Percentiles rank a stretch among this genome's conserved stretches.
phyloP scores from a whole-genome alignment of 2,329 filamentous ascomycete genomes.

The Alternaria atra region DNA sequence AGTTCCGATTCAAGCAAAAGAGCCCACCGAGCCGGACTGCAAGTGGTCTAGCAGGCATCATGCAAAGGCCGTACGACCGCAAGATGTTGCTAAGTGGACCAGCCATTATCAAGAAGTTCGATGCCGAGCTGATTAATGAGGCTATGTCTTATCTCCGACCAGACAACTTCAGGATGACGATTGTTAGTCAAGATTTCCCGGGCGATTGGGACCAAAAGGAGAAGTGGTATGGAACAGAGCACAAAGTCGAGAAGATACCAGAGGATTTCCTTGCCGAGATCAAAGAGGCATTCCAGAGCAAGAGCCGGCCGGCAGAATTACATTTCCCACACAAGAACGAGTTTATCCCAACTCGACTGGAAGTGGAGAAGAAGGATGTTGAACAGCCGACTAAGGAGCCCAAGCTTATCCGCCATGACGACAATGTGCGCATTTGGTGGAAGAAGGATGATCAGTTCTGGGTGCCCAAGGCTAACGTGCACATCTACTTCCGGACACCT shows the following conservation, averaged over 20 bases:
- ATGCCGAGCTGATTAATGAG: conserved; percentile 76
- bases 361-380: conserved; percentile 95
- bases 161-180: conserved; percentile 86
- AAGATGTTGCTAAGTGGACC: conserved; percentile 88
- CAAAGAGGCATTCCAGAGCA: conserved; percentile 67
- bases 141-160: conserved; percentile 78
- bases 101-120: conserved; percentile 79
- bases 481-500: conserved; percentile 81
- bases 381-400: conserved; percentile 76
- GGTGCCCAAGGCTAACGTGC: conserved; percentile 92
- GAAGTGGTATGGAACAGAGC: conserved; percentile 98
- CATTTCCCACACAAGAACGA: conserved; percentile 93
- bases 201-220: conserved; percentile 88
- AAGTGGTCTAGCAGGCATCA: conserved; percentile 81
- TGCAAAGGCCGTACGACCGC: conserved; percentile 89
- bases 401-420: conserved; percentile 84
- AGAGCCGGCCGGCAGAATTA: conserved; percentile 72
- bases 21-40: conserved; percentile 88
- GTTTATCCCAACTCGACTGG: conserved; percentile 91
- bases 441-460: conserved; percentile 99
- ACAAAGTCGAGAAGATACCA: conserved; percentile 82
- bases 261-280: conserved; percentile 77
- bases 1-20: conserved; percentile 96
- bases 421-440: conserved; percentile 85
- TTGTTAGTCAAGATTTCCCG: conserved; percentile 84